A percentile compares a stretch with the other conserved stretches of the same genome.
Conservation (phyloP, 164 flowering plant species). For the Pachysandra terminalis region DNA sequence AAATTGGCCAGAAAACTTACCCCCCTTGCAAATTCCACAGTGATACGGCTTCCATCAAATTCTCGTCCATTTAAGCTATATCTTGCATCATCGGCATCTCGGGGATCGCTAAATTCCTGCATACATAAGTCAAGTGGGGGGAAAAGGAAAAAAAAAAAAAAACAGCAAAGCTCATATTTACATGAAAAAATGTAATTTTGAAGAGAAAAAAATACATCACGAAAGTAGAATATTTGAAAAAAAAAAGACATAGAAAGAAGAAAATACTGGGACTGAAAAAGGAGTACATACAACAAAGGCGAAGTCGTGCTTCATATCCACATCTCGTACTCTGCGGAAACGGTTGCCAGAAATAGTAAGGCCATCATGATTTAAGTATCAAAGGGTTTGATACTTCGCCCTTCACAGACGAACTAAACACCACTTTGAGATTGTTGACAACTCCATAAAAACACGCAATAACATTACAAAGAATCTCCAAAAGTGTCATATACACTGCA, state of each 20-base stretch:
- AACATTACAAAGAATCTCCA: slow-evolving; percentile 87
- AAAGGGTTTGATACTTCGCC: slow-evolving; percentile 73
- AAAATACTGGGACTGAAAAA: too few species aligned
- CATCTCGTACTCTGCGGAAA: slow-evolving; percentile 82
- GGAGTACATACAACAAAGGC: slow-evolving; percentile 86
- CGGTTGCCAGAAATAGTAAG: slow-evolving; percentile 96
- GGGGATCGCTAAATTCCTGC: slow-evolving; percentile 92
- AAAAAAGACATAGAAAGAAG: too few species aligned
- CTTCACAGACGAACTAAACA: slow-evolving; percentile 70
- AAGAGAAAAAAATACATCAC: not conserved
- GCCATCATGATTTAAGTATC: slow-evolving; percentile 83
- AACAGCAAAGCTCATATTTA: slow-evolving; percentile 27
- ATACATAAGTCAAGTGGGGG: slow-evolving; percentile 13
- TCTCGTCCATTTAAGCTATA: slow-evolving; percentile 51
- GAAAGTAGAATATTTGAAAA: too few species aligned
- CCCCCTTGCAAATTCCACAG: slow-evolving; percentile 87
- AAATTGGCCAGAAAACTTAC: too few species aligned
- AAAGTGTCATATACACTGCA: slow-evolving; percentile 70
- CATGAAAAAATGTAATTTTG: not conserved
- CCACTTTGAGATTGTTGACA: slow-evolving; percentile 68
- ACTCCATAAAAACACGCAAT: slow-evolving; percentile 83
- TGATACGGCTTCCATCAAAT: slow-evolving; percentile 48
- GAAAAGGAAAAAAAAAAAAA: too few species aligned
- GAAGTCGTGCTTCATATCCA: slow-evolving; percentile 86
- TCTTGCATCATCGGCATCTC: slow-evolving; percentile 98